These are phyloP conservation scores for Chenopodium berlandieri DNA, from an alignment of 148 eudicot species.

Conservation along the genomic window DNA sequence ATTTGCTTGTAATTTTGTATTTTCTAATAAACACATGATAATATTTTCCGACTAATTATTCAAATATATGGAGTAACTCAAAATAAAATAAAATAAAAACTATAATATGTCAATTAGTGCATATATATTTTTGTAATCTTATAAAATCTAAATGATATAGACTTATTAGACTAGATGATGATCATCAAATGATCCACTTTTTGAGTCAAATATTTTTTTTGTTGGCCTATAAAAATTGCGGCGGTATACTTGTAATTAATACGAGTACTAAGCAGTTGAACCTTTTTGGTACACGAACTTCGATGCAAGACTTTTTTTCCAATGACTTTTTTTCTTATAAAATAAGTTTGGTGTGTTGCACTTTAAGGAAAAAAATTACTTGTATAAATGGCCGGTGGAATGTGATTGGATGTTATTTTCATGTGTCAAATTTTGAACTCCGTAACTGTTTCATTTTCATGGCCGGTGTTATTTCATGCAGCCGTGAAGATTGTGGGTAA, in stretches of 20 bases:
- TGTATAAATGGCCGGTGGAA: slow-evolving; percentile 13
- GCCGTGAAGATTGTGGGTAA: neutral
- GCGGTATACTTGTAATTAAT: neutral
- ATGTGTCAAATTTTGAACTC: neutral
- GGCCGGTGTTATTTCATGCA: slow-evolving; percentile 24
- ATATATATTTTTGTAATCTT: too few species aligned
- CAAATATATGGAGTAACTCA: too few species aligned
- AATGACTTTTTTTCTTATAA: neutral
- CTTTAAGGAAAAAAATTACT: neutral
- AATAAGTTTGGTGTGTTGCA: neutral
- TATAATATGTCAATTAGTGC: too few species aligned
- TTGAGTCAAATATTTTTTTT: too few species aligned
- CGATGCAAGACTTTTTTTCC: neutral
- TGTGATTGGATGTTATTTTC: slow-evolving; percentile 7
- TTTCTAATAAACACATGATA: too few species aligned
- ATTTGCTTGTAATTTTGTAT: too few species aligned
- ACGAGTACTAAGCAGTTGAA: neutral
- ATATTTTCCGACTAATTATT: too few species aligned
- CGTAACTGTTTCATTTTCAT: neutral
- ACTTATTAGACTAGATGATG: neutral
- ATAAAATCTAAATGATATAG: too few species aligned
- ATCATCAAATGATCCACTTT: neutral
- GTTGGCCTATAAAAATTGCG: neutral
- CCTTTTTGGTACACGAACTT: neutral
- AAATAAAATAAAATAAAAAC: too few species aligned